Conservation (phyloP, 2,329 filamentous ascomycete species). For the Aquanectria penicillioides region DNA sequence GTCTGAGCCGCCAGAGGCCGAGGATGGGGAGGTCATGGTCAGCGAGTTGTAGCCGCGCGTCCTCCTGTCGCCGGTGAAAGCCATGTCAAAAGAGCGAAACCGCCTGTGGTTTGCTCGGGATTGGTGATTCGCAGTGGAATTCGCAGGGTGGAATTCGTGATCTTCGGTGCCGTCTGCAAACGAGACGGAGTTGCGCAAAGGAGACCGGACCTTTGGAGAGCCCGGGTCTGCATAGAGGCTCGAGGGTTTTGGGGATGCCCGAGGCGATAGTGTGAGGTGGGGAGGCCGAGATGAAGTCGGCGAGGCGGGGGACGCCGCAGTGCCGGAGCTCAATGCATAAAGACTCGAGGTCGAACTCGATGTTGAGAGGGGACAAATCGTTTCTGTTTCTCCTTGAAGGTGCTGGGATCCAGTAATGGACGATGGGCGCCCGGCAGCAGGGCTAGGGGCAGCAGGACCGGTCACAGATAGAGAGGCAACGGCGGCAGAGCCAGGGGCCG, state of each 20-base stretch:
- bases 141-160: constrained; percentile 24
- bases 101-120: constrained; percentile 16
- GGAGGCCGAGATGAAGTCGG: constrained; percentile 10
- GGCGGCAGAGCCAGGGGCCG: constrained; percentile 26
- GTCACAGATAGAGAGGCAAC: constrained; percentile 23
- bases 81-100: constrained; percentile 46
- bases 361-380: constrained; percentile 1
- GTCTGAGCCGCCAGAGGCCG: constrained; percentile 29
- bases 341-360: constrained; percentile 4
- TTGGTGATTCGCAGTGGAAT: constrained; percentile 13
- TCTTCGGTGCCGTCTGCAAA: constrained; percentile 32
- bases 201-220: constrained; percentile 44
- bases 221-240: constrained; percentile 40
- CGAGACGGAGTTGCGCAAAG: constrained; percentile 44
- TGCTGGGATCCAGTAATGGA: too few species aligned
- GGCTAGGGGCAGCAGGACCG: constrained; percentile 16
- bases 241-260: constrained; percentile 34
- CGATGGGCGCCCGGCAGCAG: too few species aligned
- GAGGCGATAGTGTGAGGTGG: constrained; percentile 30
- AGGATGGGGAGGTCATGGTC: constrained; percentile 4
- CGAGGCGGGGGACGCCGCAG: neutral
- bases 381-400: constrained; percentile 12
- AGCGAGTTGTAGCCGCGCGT: constrained; percentile 11
- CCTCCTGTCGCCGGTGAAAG: constrained; percentile 45
- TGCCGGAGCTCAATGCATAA: constrained; percentile 6